Evolutionary conservation across 371 early-diverging fungal species (phyloP), one percentile per base, ranked within the genome.

Genomic region (Dinochytrium kinnereticum): DNA sequence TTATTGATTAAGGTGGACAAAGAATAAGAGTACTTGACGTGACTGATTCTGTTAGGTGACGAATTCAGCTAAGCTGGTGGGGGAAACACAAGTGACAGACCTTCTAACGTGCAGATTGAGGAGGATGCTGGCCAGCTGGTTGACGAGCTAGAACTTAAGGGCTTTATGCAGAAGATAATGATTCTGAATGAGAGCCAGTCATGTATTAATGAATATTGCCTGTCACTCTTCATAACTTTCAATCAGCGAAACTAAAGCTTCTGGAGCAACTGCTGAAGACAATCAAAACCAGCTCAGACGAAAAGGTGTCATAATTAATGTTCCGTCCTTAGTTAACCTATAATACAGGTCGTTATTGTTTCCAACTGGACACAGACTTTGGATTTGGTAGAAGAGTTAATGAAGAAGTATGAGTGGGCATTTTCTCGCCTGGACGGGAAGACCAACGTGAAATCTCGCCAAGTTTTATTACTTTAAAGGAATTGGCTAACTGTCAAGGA

Each of bases 281-380:
- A 1, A 64, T 69, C 33, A 37, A 59, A 51, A 40, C 39, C 19
- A 61, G 33, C 13, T 72, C 74, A 15, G 28, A 49, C 34, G 77
- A 76, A 51, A 78, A 81, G 77, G 79, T 72, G 28, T 31, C 40
- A 1, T 59, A 0, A 28, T n/a, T 24, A 64, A 50, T 44, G 10
- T 13, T 44, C 49, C 10, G 10, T 44, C 49, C 10, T 21, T 13
- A 53, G 26, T 53, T n/a, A 74, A 68, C 21, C 36, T 13, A 37
- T 50, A 59, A 7, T 50, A 17, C 51, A 89, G 71, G 89, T 92
- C 0, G 91, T 93, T 1, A 74, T 93, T 1, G 91, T 93, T 37
- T 90, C 89, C 51, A 91, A 91, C 72, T 91, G 85, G 70, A 91
- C 90, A 21, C 81, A 86, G 57, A 88, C 87, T n/a, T 78, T 92